phyloP scores from a whole-genome alignment of 2,329 filamentous ascomycete species.

The Scytalidium sp. region DNA sequence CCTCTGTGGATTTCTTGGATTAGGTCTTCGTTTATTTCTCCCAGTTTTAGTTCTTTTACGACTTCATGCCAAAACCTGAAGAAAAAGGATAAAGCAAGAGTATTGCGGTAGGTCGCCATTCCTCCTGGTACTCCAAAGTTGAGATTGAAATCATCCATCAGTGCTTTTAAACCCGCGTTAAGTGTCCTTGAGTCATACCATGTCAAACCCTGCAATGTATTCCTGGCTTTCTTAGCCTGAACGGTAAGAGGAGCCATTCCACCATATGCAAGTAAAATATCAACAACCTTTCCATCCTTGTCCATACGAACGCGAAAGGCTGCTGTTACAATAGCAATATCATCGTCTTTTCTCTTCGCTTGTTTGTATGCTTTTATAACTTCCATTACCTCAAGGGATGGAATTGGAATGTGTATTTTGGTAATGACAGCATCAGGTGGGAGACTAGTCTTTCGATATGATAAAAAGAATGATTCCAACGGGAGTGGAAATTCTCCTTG shows the following conservation, averaged over 20 bases:
- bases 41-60: constrained; percentile 54
- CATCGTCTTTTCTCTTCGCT: constrained; percentile 92
- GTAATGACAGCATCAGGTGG: constrained; percentile 78
- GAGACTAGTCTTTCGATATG: constrained; percentile 83
- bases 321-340: constrained; percentile 93
- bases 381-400: constrained; percentile 65
- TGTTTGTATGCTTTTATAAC: constrained; percentile 91
- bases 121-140: constrained; percentile 87
- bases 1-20: constrained; percentile 79
- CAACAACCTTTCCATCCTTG: constrained; percentile 64
- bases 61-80: constrained; percentile 94
- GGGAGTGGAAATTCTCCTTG: constrained; percentile 49
- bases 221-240: constrained; percentile 70
- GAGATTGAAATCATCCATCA: constrained; percentile 83
- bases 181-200: constrained; percentile 78
- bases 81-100: constrained; percentile 86
- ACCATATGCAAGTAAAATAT: constrained; percentile 81
- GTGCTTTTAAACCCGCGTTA: constrained; percentile 78
- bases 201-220: constrained; percentile 69
- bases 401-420: constrained; percentile 75
- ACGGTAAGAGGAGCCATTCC: constrained; percentile 91
- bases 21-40: constrained; percentile 65
- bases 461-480: constrained; percentile 85
- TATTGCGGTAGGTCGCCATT: constrained; percentile 92
- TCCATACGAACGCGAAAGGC: constrained; percentile 73